phyloP scores from a whole-genome alignment of 2,329 filamentous ascomycete species.

The Diaporthe ilicicola region DNA sequence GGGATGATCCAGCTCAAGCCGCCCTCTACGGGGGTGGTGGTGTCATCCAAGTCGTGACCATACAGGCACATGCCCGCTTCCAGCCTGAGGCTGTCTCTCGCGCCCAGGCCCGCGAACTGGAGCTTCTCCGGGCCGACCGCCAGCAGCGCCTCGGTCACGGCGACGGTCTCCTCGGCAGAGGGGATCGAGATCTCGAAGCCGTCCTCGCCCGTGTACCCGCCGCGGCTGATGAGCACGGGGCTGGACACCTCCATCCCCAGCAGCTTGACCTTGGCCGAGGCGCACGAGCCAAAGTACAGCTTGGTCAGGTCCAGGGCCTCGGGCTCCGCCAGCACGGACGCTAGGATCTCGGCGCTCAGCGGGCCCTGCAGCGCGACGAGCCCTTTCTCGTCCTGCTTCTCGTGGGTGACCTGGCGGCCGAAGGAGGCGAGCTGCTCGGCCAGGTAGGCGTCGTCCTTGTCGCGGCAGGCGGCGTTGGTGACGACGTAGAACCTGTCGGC shows the following conservation, averaged over 20 bases:
- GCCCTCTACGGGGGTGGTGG: constrained; percentile 67
- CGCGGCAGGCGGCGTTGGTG: constrained; percentile 90
- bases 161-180: constrained; percentile 65
- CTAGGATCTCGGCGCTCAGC: constrained; percentile 74
- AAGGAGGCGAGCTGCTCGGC: constrained; percentile 69
- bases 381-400: constrained; percentile 74
- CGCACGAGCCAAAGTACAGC: constrained; percentile 84
- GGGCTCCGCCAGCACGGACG: constrained; percentile 65
- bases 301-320: constrained; percentile 64
- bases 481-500: constrained; percentile 87
- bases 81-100: constrained; percentile 88
- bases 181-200: constrained; percentile 96
- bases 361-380: constrained; percentile 93
- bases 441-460: constrained; percentile 87
- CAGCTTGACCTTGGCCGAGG: constrained; percentile 71
- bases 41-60: constrained; percentile 93
- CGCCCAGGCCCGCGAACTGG: constrained; percentile 86
- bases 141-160: constrained; percentile 76
- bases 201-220: constrained; percentile 97
- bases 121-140: constrained; percentile 68
- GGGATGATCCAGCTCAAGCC: constrained; percentile 81
- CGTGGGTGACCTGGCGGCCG: constrained; percentile 40
- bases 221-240: constrained; percentile 80
- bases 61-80: constrained; percentile 99
- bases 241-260: constrained; percentile 56